Evolutionary conservation across 495 filamentous ascomycete genomes (phyloP).

Genomic region (Lasiosphaeria miniovina): DNA sequence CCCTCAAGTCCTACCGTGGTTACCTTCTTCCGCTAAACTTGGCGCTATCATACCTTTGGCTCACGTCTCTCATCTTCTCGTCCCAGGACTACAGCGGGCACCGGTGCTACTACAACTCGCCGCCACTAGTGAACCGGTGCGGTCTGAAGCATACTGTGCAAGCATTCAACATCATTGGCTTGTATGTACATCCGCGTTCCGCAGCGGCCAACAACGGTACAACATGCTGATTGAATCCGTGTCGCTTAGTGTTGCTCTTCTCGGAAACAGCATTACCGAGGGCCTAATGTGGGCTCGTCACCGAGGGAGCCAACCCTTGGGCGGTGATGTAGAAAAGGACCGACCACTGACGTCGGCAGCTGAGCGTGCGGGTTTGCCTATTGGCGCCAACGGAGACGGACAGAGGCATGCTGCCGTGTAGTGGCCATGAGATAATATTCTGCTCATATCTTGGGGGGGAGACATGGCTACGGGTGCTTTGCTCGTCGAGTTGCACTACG

Average conservation of each 20-base stretch:
- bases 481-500: no score
- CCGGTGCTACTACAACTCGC: slow-evolving; percentile 20
- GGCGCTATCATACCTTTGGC: slow-evolving; percentile 34
- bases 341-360: not conserved
- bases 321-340: not conserved
- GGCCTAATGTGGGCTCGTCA: slow-evolving; percentile 26
- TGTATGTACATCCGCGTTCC: slow-evolving; percentile 16
- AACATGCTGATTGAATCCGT: not conserved
- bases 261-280: slow-evolving; percentile 25
- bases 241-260: slow-evolving; percentile 17
- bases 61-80: slow-evolving; percentile 30
- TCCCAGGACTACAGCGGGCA: slow-evolving; percentile 24
- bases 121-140: slow-evolving; percentile 10
- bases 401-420: not conserved
- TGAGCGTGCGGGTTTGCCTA: not conserved
- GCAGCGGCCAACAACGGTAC: not conserved
- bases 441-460: no score
- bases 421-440: no score
- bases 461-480: no score
- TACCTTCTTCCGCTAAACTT: slow-evolving; percentile 29
- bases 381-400: not conserved
- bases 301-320: not conserved
- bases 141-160: slow-evolving; percentile 27
- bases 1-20: slow-evolving; percentile 28
- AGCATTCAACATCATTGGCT: slow-evolving; percentile 29